These are phyloP conservation scores for Fraxinus sp. DNA, from an alignment of 305 asterid species.

Conservation along the genomic window DNA sequence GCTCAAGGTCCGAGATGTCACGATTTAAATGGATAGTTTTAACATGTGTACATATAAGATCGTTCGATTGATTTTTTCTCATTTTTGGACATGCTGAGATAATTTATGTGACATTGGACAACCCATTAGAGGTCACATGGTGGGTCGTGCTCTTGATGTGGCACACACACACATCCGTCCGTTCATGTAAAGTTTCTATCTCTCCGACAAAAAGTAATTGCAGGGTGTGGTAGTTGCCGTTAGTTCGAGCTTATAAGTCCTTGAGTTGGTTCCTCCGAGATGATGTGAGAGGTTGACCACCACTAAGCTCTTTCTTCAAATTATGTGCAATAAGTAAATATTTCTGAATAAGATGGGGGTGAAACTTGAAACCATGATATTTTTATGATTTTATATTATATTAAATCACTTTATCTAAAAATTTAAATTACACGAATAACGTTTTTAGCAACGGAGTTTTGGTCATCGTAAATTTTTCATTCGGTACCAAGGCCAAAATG, in stretches of 20 bases:
- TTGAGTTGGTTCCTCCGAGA: not conserved
- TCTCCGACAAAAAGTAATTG: not conserved
- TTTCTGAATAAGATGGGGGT: not conserved
- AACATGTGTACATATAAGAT: not conserved
- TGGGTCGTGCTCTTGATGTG: not conserved
- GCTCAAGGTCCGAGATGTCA: not conserved
- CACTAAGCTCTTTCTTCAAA: not conserved
- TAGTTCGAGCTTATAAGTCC: not conserved
- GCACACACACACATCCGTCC: not conserved
- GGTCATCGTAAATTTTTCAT: not conserved
- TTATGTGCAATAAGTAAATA: not conserved
- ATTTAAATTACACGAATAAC: not conserved
- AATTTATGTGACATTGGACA: not conserved
- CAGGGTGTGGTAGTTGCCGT: not conserved
- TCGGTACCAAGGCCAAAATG: not conserved
- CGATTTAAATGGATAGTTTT: not conserved
- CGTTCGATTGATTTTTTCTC: not conserved
- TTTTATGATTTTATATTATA: not conserved
- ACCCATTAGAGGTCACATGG: not conserved
- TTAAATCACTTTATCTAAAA: not conserved
- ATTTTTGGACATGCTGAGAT: not conserved
- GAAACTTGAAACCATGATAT: not conserved
- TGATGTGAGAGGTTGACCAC: not conserved
- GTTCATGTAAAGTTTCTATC: not conserved
- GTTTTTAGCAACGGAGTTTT: not conserved